These are phyloP conservation scores for Herpetomonas samuelpessoai DNA, from an alignment of 208 protist species.

Conservation along the genomic window DNA sequence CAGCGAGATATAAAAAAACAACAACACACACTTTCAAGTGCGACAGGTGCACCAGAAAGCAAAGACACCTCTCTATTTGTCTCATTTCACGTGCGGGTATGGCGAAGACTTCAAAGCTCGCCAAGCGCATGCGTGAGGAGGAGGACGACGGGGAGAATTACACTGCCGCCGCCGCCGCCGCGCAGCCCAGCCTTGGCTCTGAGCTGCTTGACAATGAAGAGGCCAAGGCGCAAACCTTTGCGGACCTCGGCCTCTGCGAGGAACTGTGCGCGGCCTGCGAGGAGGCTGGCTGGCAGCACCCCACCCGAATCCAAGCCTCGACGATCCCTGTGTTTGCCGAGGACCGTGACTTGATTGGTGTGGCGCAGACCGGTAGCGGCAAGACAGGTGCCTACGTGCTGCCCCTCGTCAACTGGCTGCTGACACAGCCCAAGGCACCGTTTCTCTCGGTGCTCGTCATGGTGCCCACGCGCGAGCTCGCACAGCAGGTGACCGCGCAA, in stretches of 20 bases:
- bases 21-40: too few relatives aligned
- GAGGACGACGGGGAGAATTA: slow-evolving; percentile 17
- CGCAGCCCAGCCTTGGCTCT: slow-evolving; percentile 48
- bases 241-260: slow-evolving; percentile 86
- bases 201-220: slow-evolving; percentile 89
- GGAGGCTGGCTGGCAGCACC: slow-evolving; percentile 88
- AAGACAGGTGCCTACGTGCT: slow-evolving; percentile 99
- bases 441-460: slow-evolving; percentile 94
- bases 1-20: too few relatives aligned
- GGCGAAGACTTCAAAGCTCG: slow-evolving; percentile 11
- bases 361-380: slow-evolving; percentile 98
- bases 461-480: slow-evolving; percentile 98
- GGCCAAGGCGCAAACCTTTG: slow-evolving; percentile 78
- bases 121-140: slow-evolving; percentile 26
- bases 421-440: slow-evolving; percentile 90
- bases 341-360: slow-evolving; percentile 95
- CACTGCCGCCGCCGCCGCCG: slow-evolving; percentile 1
- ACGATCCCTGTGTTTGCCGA: slow-evolving; percentile 92
- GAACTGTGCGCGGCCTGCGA: slow-evolving; percentile 91
- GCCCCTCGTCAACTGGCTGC: slow-evolving; percentile 97
- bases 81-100: background rate
- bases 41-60: too few relatives aligned
- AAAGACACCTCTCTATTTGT: too few relatives aligned
- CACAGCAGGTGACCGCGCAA: slow-evolving; percentile 96
- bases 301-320: slow-evolving; percentile 95